Conservation (phyloP, 2,329 filamentous ascomycete species). For the Penicillium sclerotigenum region DNA sequence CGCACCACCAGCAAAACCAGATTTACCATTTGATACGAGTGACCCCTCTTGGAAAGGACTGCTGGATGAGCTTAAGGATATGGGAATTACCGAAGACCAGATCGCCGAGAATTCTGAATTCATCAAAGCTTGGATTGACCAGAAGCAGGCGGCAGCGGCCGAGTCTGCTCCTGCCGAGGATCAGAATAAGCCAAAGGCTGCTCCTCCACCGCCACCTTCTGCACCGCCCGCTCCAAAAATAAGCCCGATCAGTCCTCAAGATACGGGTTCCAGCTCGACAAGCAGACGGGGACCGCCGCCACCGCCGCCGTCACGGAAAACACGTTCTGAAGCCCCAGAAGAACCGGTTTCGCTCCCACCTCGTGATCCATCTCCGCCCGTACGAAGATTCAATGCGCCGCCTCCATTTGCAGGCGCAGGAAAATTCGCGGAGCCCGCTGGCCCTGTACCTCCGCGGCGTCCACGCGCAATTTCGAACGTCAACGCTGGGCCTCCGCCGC, state of each 20-base stretch:
- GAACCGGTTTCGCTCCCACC: slow-evolving; percentile 60
- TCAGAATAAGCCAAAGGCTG: slow-evolving; percentile 51
- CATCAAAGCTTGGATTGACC: slow-evolving; percentile 65
- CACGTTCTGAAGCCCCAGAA: slow-evolving; percentile 48
- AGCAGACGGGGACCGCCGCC: slow-evolving; percentile 59
- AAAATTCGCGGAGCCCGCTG: slow-evolving; percentile 65
- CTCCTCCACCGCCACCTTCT: slow-evolving; percentile 60
- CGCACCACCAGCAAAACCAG: slow-evolving; percentile 28
- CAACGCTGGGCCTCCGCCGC: slow-evolving; percentile 62
- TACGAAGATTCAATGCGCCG: slow-evolving; percentile 69
- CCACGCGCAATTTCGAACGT: slow-evolving; percentile 50
- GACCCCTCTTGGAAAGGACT: slow-evolving; percentile 62
- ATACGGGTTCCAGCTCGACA: slow-evolving; percentile 54
- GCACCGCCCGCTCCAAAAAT: slow-evolving; percentile 48
- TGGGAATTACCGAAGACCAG: slow-evolving; percentile 67
- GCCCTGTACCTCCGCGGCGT: slow-evolving; percentile 47
- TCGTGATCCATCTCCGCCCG: slow-evolving; percentile 63
- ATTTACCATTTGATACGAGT: slow-evolving; percentile 55
- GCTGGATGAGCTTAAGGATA: slow-evolving; percentile 58
- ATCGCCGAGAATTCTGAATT: slow-evolving; percentile 66
- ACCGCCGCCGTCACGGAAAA: slow-evolving; percentile 52
- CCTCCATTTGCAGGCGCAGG: slow-evolving; percentile 88
- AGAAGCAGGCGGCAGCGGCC: slow-evolving; percentile 55
- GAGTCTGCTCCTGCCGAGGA: slow-evolving; percentile 44
- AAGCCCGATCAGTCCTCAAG: slow-evolving; percentile 57